phyloP scores from a whole-genome alignment of 805 yeast genomes.

The Candida silvatica region DNA sequence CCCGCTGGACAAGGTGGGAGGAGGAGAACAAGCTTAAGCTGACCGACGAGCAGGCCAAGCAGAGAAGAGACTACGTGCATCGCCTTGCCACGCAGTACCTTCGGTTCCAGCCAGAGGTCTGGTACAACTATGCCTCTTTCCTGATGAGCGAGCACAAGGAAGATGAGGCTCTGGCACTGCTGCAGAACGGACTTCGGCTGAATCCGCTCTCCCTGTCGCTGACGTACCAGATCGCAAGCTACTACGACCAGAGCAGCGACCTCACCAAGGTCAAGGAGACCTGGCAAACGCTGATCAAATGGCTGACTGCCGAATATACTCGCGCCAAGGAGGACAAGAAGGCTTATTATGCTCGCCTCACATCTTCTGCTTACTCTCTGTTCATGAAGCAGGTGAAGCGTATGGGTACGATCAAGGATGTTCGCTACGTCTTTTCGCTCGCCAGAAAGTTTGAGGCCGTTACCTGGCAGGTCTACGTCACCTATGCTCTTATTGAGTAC shows the following conservation, averaged over 20 bases:
- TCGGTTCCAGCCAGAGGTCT: slow-evolving; percentile 62
- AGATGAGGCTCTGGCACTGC: slow-evolving; percentile 28
- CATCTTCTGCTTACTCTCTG: slow-evolving; percentile 61
- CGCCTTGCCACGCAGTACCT: slow-evolving; percentile 56
- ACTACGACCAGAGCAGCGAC: slow-evolving; percentile 52
- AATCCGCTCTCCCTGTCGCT: slow-evolving; percentile 68
- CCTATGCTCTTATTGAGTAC: slow-evolving; percentile 76
- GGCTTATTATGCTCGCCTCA: slow-evolving; percentile 21
- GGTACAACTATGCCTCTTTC: slow-evolving; percentile 51
- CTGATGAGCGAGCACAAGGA: slow-evolving; percentile 9
- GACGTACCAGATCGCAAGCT: slow-evolving; percentile 59
- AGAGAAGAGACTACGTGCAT: slow-evolving; percentile 64
- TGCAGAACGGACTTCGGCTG: slow-evolving; percentile 46
- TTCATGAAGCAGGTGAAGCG: slow-evolving; percentile 70
- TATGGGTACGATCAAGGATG: slow-evolving; percentile 35
- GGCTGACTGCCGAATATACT: slow-evolving; percentile 31
- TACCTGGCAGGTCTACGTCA: slow-evolving; percentile 72
- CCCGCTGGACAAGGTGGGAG: slow-evolving; percentile 76
- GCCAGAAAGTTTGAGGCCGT: slow-evolving; percentile 56
- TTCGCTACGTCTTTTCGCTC: slow-evolving; percentile 61
- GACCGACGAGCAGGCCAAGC: slow-evolving; percentile 36
- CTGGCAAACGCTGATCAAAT: slow-evolving; percentile 43
- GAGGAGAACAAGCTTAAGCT: slow-evolving; percentile 58
- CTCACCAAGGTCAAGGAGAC: slow-evolving; percentile 39
- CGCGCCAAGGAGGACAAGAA: slow-evolving; percentile 17